Evolutionary conservation across 2,329 filamentous ascomycete species (phyloP).

Genomic region (Emydomyces testavorans): DNA sequence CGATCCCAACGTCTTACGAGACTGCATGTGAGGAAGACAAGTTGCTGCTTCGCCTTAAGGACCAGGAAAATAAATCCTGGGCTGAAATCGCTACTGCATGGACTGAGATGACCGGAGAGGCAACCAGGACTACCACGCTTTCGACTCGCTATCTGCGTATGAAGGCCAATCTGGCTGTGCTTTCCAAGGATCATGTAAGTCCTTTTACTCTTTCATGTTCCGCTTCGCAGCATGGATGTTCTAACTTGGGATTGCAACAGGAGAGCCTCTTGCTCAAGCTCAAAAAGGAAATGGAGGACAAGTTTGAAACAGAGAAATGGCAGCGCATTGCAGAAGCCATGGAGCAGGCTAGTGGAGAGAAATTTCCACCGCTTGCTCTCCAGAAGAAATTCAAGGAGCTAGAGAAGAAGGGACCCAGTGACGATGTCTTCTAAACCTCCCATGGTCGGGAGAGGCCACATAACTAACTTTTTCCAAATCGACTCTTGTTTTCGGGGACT

Average conservation of each 20-base stretch:
- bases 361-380: constrained; percentile 26
- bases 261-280: constrained; percentile 24
- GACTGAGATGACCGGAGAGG: constrained; percentile 23
- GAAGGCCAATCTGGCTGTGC: constrained; percentile 31
- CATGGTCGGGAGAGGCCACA: neutral
- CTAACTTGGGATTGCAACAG: constrained; percentile 14
- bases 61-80: constrained; percentile 21
- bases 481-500: neutral
- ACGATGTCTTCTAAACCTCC: neutral
- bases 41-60: constrained; percentile 24
- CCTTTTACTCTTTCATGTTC: neutral
- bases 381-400: constrained; percentile 35
- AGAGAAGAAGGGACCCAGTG: constrained; percentile 18
- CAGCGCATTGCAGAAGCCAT: constrained; percentile 26
- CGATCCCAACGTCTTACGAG: constrained; percentile 21
- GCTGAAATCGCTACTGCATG: constrained; percentile 21
- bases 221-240: neutral
- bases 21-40: constrained; percentile 18
- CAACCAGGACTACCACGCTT: constrained; percentile 27
- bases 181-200: constrained; percentile 29
- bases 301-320: constrained; percentile 34
- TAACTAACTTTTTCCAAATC: neutral
- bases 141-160: constrained; percentile 31
- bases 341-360: constrained; percentile 22
- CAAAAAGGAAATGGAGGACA: constrained; percentile 32